Base-by-base conservation (phyloP, 306 rosid species). In the Echinosophora koreensis region DNA sequence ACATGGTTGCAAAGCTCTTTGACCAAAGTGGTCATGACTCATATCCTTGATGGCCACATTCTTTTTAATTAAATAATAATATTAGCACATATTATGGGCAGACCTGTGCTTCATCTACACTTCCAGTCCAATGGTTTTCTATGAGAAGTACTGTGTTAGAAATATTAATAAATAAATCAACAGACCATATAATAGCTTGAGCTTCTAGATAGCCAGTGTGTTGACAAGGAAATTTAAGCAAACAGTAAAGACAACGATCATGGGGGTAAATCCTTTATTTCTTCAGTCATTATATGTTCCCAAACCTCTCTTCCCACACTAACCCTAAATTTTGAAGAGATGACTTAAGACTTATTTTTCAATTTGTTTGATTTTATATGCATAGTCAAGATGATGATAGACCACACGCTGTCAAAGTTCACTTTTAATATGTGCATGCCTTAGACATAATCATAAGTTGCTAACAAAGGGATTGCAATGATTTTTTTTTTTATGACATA, bases 171-270 rank as follows among this genome's bases (percentile, higher is more conserved):
- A 42, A 65, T 27, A 4, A 7, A 68, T 14, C 46, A 68, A 27
- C 2, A 27, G 52, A 42, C 55, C 70, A 10, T 41, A 41, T 39
- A 64, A 38, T 38, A 38, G n/a, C 30, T 37, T n/a, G 38, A 37
- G 49, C 39, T 38, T 16, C 49, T 34, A 37, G 32, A 47, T 11
- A 44, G 41, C 46, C 12, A 1, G 18, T 28, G 35, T 34, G 35
- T 16, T 51, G 50, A 51, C 17, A 69, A 5, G 63, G 13, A 63
- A 35, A 50, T 35, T 50, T 37, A 39, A n/a, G 28, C 72, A 52
- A 32, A 16, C 22, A 63, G 64, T 12, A 75, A 75, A 75, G 54
- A 12, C 76, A 57, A 68, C 44, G 60, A 46, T 17, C 50, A 14
- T n/a, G 17, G 68, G 59, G 3, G 50, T 12, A 32, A 18, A 77